Conservation (phyloP, 192 early-diverging fungal genomes). For the Hyaloraphidium curvatum region DNA sequence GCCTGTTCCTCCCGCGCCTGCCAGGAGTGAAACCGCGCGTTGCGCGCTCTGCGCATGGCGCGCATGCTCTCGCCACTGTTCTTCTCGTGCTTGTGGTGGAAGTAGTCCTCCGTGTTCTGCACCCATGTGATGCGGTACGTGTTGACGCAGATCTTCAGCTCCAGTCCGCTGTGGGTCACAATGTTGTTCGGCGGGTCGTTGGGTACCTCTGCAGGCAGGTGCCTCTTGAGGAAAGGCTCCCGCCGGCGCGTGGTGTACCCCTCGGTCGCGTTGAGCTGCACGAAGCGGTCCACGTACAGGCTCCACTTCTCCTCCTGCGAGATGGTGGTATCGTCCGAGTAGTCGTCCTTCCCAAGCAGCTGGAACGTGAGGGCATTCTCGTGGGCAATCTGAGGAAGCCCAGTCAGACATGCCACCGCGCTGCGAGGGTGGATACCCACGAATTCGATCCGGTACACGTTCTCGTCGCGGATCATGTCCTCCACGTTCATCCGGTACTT, state of each 20-base stretch:
- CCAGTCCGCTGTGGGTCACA: conserved; percentile 54
- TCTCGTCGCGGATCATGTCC: conserved; percentile 39
- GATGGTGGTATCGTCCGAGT: conserved; percentile 54
- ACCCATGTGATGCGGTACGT: conserved; percentile 98
- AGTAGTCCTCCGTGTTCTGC: conserved; percentile 82
- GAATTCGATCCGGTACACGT: conserved; percentile 62
- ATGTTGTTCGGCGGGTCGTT: conserved; percentile 24
- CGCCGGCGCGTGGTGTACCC: conserved; percentile 25
- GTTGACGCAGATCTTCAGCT: conserved; percentile 92
- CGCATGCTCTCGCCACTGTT: too few relatives aligned
- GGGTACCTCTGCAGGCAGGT: not conserved
- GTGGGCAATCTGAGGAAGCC: conserved; percentile 19
- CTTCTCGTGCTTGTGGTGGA: conserved; percentile 13
- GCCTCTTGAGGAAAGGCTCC: conserved; percentile 55
- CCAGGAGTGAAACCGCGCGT: too few relatives aligned
- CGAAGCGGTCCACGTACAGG: conserved; percentile 87
- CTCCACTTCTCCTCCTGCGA: conserved; percentile 85
- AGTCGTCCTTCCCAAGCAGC: conserved; percentile 74
- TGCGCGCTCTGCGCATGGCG: too few relatives aligned
- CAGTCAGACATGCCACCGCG: not conserved
- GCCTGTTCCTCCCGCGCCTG: too few relatives aligned
- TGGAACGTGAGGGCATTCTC: conserved; percentile 62
- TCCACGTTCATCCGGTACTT: conserved; percentile 29
- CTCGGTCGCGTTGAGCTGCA: conserved; percentile 67
- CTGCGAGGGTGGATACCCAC: conserved; percentile 17